A percentile compares a stretch with the other conserved stretches of the same genome.
Evolutionary conservation across 805 yeast species (phyloP).

Genomic region (Starmera caribaea): DNA sequence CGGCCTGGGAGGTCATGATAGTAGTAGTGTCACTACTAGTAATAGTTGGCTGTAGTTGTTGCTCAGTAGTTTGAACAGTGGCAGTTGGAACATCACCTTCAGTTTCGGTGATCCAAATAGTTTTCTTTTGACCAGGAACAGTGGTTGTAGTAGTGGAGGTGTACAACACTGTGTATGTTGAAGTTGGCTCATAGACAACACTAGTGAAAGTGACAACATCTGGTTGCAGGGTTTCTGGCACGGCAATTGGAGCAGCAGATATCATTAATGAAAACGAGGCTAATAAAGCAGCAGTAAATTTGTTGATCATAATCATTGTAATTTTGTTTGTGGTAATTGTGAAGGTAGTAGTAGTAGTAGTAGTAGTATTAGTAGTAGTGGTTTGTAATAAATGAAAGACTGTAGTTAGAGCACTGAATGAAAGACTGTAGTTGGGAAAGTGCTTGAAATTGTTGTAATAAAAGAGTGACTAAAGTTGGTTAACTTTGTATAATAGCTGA

Average conservation of each 20-base stretch:
- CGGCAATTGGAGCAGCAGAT: slow-evolving; percentile 8
- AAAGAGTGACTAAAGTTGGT: slow-evolving; percentile 1
- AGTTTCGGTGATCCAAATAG: slow-evolving; percentile 18
- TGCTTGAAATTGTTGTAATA: no score
- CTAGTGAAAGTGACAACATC: slow-evolving; percentile 9
- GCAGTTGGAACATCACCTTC: slow-evolving; percentile 6
- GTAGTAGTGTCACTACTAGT: slow-evolving; percentile 1
- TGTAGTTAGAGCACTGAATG: slow-evolving; percentile 13
- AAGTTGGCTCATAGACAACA: slow-evolving; percentile 1
- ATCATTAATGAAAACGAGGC: slow-evolving; percentile 14
- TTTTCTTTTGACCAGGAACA: slow-evolving; percentile 13
- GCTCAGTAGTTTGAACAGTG: not conserved
- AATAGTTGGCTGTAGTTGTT: not conserved
- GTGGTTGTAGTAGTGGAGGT: slow-evolving; percentile 15
- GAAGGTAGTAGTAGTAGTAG: not conserved
- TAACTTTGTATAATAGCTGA: not conserved
- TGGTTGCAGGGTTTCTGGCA: slow-evolving; percentile 15
- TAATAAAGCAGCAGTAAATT: slow-evolving; percentile 12
- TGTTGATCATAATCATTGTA: slow-evolving; percentile 16
- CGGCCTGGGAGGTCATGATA: slow-evolving; percentile 2
- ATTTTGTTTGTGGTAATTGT: slow-evolving; percentile 1
- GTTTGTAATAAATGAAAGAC: slow-evolving; percentile 7
- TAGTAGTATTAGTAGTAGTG: not conserved
- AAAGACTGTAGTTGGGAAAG: slow-evolving; percentile 18
- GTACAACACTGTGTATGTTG: slow-evolving; percentile 11